Base-by-base conservation (phyloP, 371 early-diverging fungal species). In the Mortierella sp. region DNA sequence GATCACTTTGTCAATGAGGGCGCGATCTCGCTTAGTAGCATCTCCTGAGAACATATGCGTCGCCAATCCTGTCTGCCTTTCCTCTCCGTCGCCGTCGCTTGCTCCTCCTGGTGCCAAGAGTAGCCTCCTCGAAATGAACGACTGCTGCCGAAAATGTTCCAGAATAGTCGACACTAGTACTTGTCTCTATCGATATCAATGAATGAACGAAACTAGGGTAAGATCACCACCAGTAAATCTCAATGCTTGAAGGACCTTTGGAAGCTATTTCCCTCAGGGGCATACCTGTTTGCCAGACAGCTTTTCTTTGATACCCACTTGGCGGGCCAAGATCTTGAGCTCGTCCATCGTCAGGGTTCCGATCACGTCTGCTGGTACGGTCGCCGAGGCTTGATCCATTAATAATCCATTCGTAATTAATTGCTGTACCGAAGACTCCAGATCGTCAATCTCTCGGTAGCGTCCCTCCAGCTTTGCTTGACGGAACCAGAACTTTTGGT, bases 401-500 rank as follows among this genome's bases (percentile, higher is more conserved):
- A 79, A 48, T 63, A 64, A 31, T 3, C 79, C 76, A 0, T 52
- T 66, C 6, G 50, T 48, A 16, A 69, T 61, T 50, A 79, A 45
- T 29, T 77, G 71, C 50, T 67, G 71, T 13, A 74, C 58, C 19
- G 79, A 72, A 9, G 67, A 53, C 19, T 66, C 66, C 16, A 79
- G 41, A 53, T 79, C 70, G 7, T 73, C 73, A 11, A 83, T 73
- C 53, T 83, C 84, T 10, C 70, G 75, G 47, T 83, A 83, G 10
- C 70, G 79, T 14, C 71, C 71, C 41, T 87, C 82, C 0, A 90
- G 72, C 37, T 86, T 88, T 37, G 73, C 79, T 8, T 83, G 75
- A 45, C 87, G 87, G 9, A 89, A 71, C 89, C 86, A 91, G 76
- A 85, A 90, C 43, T 85, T 79, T 69, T 86, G 89, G 37, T 91